phyloP scores from a whole-genome alignment of 495 filamentous ascomycete genomes.

The Neurospora tetraspora region DNA sequence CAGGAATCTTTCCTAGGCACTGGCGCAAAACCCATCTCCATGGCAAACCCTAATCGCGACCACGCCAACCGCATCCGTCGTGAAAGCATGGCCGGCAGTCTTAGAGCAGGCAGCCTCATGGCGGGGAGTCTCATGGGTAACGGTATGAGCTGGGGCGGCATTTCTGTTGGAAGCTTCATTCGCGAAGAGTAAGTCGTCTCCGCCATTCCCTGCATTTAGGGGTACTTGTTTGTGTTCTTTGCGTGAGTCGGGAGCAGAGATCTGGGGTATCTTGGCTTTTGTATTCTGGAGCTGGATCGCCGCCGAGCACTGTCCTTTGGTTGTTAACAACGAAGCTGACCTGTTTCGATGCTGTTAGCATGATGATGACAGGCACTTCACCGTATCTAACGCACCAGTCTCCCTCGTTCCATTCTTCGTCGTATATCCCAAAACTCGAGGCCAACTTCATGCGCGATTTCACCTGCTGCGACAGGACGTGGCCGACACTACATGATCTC shows the following conservation, averaged over 20 bases:
- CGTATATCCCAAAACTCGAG: slow-evolving; percentile 94
- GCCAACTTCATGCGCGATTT: slow-evolving; percentile 96
- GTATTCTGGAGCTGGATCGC: background rate
- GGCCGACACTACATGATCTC: slow-evolving; percentile 87
- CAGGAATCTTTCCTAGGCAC: slow-evolving; percentile 72
- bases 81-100: slow-evolving; percentile 76
- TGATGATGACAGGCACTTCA: slow-evolving; percentile 93
- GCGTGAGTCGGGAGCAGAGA: background rate
- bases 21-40: slow-evolving; percentile 78
- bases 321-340: slow-evolving; percentile 12
- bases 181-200: slow-evolving; percentile 80
- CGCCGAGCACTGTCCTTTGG: slow-evolving; percentile 1
- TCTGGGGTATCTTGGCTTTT: slow-evolving; percentile 5
- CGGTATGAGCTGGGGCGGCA: slow-evolving; percentile 96
- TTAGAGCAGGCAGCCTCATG: background rate
- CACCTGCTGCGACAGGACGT: slow-evolving; percentile 76
- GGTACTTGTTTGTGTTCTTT: slow-evolving; percentile 1
- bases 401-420: slow-evolving; percentile 92
- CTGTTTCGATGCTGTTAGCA: slow-evolving; percentile 42
- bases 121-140: slow-evolving; percentile 45
- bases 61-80: slow-evolving; percentile 54
- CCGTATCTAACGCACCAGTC: slow-evolving; percentile 77
- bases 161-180: slow-evolving; percentile 94
- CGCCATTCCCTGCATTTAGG: slow-evolving; percentile 3
- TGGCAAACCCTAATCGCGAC: slow-evolving; percentile 66